These are phyloP conservation scores for Pyracantha coccinea DNA, from an alignment of 331 rosid genomes.

Conservation along the genomic window DNA sequence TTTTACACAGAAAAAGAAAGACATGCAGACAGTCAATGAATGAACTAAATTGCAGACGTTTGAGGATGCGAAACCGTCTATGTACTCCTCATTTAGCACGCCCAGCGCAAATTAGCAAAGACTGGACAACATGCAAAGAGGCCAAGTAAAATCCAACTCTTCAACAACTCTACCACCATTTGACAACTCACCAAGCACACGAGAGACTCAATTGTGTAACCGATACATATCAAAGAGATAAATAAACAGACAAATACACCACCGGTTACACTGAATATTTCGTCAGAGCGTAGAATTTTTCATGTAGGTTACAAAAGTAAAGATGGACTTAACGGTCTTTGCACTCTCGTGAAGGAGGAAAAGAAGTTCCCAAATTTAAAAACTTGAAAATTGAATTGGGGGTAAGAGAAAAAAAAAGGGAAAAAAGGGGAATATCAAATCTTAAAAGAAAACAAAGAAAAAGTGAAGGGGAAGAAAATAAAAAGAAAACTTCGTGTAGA, in stretches of 20 bases:
- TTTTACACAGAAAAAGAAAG: background rate
- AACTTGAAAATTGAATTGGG: slow-evolving; percentile 20
- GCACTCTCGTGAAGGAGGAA: background rate
- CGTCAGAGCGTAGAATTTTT: background rate
- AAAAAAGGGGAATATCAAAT: background rate
- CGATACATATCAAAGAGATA: background rate
- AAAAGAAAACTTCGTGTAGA: background rate
- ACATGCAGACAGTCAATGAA: background rate
- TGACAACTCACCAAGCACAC: background rate
- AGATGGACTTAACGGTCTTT: background rate
- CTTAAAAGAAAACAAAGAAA: background rate
- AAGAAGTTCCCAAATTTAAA: background rate
- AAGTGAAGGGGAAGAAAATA: background rate
- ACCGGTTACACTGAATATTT: background rate
- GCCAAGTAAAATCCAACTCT: background rate
- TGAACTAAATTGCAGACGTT: background rate
- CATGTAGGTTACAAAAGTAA: background rate
- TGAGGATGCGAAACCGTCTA: background rate
- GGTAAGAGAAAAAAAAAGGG: slow-evolving; percentile 1
- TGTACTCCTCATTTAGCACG: background rate
- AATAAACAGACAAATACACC: no score
- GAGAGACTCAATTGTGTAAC: background rate
- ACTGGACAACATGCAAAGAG: background rate
- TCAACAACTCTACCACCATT: background rate
- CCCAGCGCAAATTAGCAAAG: background rate